A percentile compares a stretch with the other conserved stretches of the same genome.
Evolutionary conservation across 441 rosid species (phyloP).

Genomic region (Corymbia citriodora): DNA sequence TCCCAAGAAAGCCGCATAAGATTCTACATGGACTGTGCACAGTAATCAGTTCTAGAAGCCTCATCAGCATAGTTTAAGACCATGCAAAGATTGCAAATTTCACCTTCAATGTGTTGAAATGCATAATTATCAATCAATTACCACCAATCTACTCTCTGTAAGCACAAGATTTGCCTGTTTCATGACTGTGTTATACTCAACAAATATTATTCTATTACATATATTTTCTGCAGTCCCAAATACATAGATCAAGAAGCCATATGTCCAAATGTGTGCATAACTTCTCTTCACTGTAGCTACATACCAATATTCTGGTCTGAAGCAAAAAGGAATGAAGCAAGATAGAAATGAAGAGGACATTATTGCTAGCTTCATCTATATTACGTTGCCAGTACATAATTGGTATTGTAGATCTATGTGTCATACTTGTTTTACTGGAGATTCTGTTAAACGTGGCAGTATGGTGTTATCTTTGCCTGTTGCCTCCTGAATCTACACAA

Average conservation of each 20-base stretch:
- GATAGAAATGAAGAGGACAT: not conserved
- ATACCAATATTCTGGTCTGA: not conserved
- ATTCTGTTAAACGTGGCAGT: not conserved
- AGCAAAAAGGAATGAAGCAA: not conserved
- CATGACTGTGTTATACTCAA: not conserved
- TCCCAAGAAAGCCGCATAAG: not conserved
- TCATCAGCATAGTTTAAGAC: not conserved
- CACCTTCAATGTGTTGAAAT: not conserved
- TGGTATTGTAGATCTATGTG: not conserved
- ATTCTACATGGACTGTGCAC: not conserved
- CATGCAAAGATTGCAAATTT: not conserved
- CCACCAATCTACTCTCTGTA: not conserved
- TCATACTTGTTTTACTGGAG: not conserved
- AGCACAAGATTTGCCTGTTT: not conserved
- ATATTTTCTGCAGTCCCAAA: not conserved
- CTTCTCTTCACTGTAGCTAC: not conserved
- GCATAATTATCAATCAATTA: not conserved
- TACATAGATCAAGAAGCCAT: not conserved
- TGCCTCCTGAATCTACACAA: constrained; percentile 42
- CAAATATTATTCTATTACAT: not conserved
- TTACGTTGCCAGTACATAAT: not conserved
- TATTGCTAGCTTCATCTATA: not conserved
- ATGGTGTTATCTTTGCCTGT: not conserved
- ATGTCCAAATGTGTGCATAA: not conserved
- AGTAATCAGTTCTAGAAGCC: not conserved